Evolutionary conservation across 208 protist species (phyloP).

Genomic region (Crithidia sp.): DNA sequence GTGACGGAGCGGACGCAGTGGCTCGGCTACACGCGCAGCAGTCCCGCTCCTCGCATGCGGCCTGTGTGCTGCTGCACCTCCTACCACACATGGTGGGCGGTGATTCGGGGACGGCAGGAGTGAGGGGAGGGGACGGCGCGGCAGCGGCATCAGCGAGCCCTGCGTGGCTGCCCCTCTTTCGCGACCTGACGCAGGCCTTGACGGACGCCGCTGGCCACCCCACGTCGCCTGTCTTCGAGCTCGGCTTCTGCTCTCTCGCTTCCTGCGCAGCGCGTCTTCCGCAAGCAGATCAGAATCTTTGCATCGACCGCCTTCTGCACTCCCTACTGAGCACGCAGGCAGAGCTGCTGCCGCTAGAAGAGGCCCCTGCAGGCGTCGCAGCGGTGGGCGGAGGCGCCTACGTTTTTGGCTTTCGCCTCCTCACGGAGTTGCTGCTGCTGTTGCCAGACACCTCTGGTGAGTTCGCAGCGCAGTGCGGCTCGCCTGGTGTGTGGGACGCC

Average conservation of each 20-base stretch:
- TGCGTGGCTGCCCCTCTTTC: constrained; percentile 19
- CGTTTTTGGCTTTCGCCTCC: constrained; percentile 21
- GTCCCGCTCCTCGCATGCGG: constrained; percentile 9
- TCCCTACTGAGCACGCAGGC: neutral
- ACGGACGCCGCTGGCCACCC: neutral
- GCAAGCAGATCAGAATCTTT: neutral
- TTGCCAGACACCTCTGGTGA: too few relatives aligned
- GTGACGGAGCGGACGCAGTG: neutral
- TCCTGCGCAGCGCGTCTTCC: constrained; percentile 6
- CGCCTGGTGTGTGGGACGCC: constrained; percentile 1
- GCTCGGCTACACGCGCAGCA: neutral
- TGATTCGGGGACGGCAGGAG: too few relatives aligned
- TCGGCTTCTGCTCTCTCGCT: neutral
- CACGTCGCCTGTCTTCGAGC: constrained; percentile 7
- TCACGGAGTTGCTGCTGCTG: constrained; percentile 14
- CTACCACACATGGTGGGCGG: constrained; percentile 4
- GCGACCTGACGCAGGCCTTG: constrained; percentile 31
- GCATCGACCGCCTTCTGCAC: neutral
- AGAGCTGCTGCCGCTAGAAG: too few relatives aligned
- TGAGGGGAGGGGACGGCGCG: neutral
- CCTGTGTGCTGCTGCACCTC: constrained; percentile 27
- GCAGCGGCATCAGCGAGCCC: neutral
- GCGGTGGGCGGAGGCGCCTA: neutral
- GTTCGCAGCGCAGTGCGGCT: neutral
- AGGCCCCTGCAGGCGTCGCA: neutral